Percentiles rank a stretch among this genome's conserved stretches.
Conservation (phyloP, 495 filamentous ascomycete species). For the Thozetella sp. region DNA sequence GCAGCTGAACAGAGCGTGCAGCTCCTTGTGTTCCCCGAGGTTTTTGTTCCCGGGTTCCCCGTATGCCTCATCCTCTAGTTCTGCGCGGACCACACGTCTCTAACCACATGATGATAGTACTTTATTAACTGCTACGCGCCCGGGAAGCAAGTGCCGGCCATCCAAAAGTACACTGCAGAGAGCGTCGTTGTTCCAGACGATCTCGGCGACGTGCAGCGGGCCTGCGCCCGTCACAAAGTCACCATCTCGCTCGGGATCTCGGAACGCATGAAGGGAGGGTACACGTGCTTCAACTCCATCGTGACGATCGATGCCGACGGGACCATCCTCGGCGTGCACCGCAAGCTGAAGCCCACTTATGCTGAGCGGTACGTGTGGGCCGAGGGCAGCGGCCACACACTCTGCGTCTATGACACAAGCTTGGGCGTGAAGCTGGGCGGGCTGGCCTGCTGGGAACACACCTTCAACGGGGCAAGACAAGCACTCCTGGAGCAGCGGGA, state of each 20-base stretch:
- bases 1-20: slow-evolving; percentile 24
- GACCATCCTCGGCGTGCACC: slow-evolving; percentile 41
- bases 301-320: slow-evolving; percentile 39
- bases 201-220: slow-evolving; percentile 29
- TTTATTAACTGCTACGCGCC: slow-evolving; percentile 33
- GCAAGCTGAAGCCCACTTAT: slow-evolving; percentile 51
- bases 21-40: slow-evolving; percentile 35
- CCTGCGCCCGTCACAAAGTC: slow-evolving; percentile 24
- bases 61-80: not conserved
- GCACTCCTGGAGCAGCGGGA: slow-evolving; percentile 37
- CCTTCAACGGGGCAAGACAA: slow-evolving; percentile 44
- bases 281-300: slow-evolving; percentile 44
- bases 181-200: slow-evolving; percentile 33
- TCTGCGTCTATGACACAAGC: slow-evolving; percentile 18
- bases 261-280: slow-evolving; percentile 33
- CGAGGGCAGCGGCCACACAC: slow-evolving; percentile 39
- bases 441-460: slow-evolving; percentile 52
- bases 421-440: slow-evolving; percentile 39
- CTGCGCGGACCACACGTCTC: not conserved
- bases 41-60: slow-evolving; percentile 34
- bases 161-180: slow-evolving; percentile 28
- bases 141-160: slow-evolving; percentile 20
- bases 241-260: slow-evolving; percentile 36
- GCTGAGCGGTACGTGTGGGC: slow-evolving; percentile 46
- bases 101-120: slow-evolving; percentile 12